phyloP scores from a whole-genome alignment of 2,329 filamentous ascomycete genomes.

The Dactylellina parvicollis region DNA sequence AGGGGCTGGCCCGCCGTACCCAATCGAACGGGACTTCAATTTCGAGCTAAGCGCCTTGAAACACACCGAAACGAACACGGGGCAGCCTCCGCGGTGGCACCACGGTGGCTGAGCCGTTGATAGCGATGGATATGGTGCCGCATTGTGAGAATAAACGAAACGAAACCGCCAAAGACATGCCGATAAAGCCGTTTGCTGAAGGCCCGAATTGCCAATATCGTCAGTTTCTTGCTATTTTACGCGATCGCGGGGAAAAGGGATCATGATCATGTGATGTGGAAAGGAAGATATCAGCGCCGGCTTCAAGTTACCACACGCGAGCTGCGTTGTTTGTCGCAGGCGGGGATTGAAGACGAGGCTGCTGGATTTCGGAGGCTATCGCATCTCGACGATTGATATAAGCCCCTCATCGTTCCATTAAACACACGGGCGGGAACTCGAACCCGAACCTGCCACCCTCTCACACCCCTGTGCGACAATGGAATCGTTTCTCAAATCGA shows the following conservation, averaged over 20 bases:
- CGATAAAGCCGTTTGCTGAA: background rate
- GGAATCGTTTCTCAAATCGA: background rate
- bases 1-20: background rate
- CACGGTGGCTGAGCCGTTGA: constrained; percentile 37
- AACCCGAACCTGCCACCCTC: background rate
- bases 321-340: background rate
- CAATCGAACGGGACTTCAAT: constrained; percentile 36
- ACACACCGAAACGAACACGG: constrained; percentile 46
- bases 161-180: constrained; percentile 16
- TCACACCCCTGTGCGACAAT: background rate
- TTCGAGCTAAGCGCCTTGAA: constrained; percentile 53
- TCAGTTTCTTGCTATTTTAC: too few species aligned
- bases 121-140: background rate
- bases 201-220: too few species aligned
- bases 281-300: too few species aligned
- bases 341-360: background rate
- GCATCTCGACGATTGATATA: background rate
- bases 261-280: too few species aligned
- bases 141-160: constrained; percentile 38
- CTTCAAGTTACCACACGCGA: background rate
- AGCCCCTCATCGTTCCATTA: too few species aligned
- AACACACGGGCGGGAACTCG: too few species aligned
- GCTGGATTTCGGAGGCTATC: background rate
- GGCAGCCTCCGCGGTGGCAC: constrained; percentile 14
- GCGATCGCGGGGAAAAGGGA: background rate